Conservation (phyloP, 108 stramenopile genomes). For the Poteriospumella lacustris region DNA sequence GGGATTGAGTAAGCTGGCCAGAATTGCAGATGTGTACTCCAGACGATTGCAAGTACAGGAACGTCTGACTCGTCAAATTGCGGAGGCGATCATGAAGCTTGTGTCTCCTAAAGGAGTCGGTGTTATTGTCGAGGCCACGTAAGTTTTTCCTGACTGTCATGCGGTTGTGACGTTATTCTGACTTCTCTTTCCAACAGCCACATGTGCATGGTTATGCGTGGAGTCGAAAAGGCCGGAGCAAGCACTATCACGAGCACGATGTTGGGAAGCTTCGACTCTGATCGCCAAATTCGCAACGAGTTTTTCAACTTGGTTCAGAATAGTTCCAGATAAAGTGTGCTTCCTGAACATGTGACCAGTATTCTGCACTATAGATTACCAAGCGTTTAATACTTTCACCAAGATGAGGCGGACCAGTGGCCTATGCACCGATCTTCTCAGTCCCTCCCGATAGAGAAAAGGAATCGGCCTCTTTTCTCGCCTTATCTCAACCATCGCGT, state of each 20-base stretch:
- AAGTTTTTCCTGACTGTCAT: neutral
- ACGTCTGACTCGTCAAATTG: constrained; percentile 89
- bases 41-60: constrained; percentile 96
- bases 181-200: constrained; percentile 46
- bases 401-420: too few relatives aligned
- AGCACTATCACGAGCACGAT: constrained; percentile 82
- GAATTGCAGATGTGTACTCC: constrained; percentile 85
- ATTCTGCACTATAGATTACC: too few relatives aligned
- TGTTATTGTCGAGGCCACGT: constrained; percentile 86
- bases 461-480: too few relatives aligned
- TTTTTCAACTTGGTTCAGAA: constrained; percentile 66
- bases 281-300: constrained; percentile 81
- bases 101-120: constrained; percentile 86
- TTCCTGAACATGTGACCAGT: too few relatives aligned
- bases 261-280: constrained; percentile 76
- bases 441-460: too few relatives aligned
- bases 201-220: constrained; percentile 98
- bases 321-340: too few relatives aligned
- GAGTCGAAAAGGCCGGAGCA: constrained; percentile 84
- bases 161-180: neutral
- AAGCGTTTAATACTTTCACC: too few relatives aligned
- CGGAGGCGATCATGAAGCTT: constrained; percentile 82
- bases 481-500: too few relatives aligned
- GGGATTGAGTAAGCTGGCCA: constrained; percentile 80
- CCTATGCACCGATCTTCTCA: too few relatives aligned